Evolutionary conservation across 2,329 filamentous ascomycete genomes (phyloP), one percentile per base, ranked within the genome.

Genomic region (Sphaerulina musiva): DNA sequence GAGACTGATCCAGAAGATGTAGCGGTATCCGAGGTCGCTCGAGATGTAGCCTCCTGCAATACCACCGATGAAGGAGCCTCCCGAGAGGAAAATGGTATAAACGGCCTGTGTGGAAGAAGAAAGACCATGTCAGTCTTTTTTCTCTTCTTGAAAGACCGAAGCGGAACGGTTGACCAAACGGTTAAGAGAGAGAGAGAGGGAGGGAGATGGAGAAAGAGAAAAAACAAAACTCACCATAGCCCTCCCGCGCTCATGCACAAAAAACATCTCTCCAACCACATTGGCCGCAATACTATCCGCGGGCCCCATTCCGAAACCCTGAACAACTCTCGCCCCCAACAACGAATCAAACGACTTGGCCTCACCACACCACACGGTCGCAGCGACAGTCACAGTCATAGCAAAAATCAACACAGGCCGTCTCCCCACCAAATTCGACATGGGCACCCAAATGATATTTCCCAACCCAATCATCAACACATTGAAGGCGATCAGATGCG

Each of bases 1-100:
- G 3, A 72, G 68, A 40, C 71, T 71, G 42, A 70, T 69, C 71
- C 72, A 75, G 59, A 73, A 71, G 11, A 73, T 62, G 65, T 72
- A 75, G 4, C 52, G 38, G 6, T 73, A 66, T 7, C 71, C 70
- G 34, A 66, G 56, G 31, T 50, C 34, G 9, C 60, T 66, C 10
- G 68, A 69, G 42, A 76, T 74, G 58, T 75, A 74, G 17, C 72
- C 69, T 11, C 73, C 73, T 9, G 64, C 61, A 3, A 74, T 62
- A 2, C 70, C 70, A 4, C 72, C 72, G 8, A 73, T 56, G 39
- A 71, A 62, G 1, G 71, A 70, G 1, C 73, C 73, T 2, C 63
- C 50, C 4, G 68, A 57, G 3, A 75, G 63, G 52, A 71, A 71
- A 26, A 73, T 66, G 7, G 72, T 74, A 54, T 74, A 73, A 31